These are phyloP conservation scores for Crithidia expoeki DNA, from an alignment of 208 protist species.

Conservation along the genomic window DNA sequence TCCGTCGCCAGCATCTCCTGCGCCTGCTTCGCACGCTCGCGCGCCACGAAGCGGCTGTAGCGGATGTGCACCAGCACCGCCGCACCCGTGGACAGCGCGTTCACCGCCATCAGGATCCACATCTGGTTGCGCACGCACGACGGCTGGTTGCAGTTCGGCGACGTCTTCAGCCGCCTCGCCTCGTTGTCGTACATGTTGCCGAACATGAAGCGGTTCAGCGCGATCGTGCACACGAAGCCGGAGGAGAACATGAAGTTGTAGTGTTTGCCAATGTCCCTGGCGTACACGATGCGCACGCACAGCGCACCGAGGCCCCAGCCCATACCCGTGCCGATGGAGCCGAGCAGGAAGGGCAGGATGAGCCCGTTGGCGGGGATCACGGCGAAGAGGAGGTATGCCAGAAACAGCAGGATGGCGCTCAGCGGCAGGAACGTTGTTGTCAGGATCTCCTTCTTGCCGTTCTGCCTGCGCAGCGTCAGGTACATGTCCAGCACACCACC, in stretches of 20 bases:
- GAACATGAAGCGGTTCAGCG: slow-evolving; percentile 82
- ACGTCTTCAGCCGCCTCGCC: slow-evolving; percentile 28
- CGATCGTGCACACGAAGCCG: slow-evolving; percentile 69
- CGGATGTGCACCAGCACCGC: slow-evolving; percentile 53
- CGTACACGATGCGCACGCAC: slow-evolving; percentile 67
- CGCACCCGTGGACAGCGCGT: slow-evolving; percentile 42
- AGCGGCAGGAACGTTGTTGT: slow-evolving; percentile 64
- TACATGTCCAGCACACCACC: slow-evolving; percentile 66
- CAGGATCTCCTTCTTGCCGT: slow-evolving; percentile 36
- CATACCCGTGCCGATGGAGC: slow-evolving; percentile 63
- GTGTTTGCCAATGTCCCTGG: slow-evolving; percentile 78
- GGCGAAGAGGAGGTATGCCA: slow-evolving; percentile 65
- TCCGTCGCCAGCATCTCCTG: slow-evolving; percentile 4
- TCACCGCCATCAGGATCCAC: slow-evolving; percentile 77
- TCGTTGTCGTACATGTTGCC: slow-evolving; percentile 76
- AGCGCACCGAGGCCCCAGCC: slow-evolving; percentile 66
- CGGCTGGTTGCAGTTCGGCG: slow-evolving; percentile 48
- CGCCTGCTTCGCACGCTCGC: slow-evolving; percentile 35
- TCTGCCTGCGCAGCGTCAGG: slow-evolving; percentile 35
- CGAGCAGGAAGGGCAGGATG: slow-evolving; percentile 68
- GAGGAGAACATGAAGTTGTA: slow-evolving; percentile 85
- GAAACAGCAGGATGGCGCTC: slow-evolving; percentile 33
- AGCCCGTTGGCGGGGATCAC: slow-evolving; percentile 51
- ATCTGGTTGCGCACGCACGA: slow-evolving; percentile 68
- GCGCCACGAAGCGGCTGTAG: slow-evolving; percentile 54